Percentiles rank a stretch among this genome's conserved stretches.
phyloP scores from a whole-genome alignment of 352 stramenopile genomes.

The Globisporangium echinulatum region DNA sequence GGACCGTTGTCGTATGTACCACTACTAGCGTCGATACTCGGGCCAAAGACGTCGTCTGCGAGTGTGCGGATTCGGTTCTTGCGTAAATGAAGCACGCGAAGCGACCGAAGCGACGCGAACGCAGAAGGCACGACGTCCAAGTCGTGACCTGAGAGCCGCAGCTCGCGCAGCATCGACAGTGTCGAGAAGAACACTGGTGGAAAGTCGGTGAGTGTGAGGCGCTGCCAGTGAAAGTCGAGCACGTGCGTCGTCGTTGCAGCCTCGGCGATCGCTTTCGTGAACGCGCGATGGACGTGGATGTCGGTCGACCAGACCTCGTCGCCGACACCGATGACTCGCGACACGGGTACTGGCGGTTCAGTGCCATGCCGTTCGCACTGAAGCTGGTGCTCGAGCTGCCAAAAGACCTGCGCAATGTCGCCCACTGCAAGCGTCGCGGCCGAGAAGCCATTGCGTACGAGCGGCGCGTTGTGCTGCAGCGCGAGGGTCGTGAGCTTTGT shows the following conservation, averaged over 20 bases:
- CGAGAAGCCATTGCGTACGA: slow-evolving; percentile 30
- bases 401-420: slow-evolving; percentile 37
- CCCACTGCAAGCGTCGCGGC: slow-evolving; percentile 35
- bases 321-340: slow-evolving; percentile 35
- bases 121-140: slow-evolving; percentile 29
- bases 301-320: slow-evolving; percentile 63
- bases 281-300: slow-evolving; percentile 55
- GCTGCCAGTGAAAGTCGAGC: slow-evolving; percentile 70
- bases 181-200: slow-evolving; percentile 42
- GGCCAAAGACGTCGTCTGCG: slow-evolving; percentile 32
- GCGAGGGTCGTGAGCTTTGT: slow-evolving; percentile 37
- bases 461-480: slow-evolving; percentile 39
- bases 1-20: no score
- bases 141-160: slow-evolving; percentile 55
- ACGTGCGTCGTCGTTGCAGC: slow-evolving; percentile 25
- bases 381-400: slow-evolving; percentile 51
- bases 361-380: slow-evolving; percentile 30
- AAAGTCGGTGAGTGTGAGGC: slow-evolving; percentile 36
- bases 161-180: slow-evolving; percentile 31
- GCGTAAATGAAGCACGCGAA: slow-evolving; percentile 56
- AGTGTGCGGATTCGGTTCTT: slow-evolving; percentile 53
- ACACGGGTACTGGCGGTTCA: slow-evolving; percentile 26
- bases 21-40: not conserved
- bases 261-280: slow-evolving; percentile 29
- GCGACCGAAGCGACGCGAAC: slow-evolving; percentile 28